Evolutionary conservation across 331 rosid species (phyloP), one percentile per base, ranked within the genome.

Genomic region (Quercus phellos): DNA sequence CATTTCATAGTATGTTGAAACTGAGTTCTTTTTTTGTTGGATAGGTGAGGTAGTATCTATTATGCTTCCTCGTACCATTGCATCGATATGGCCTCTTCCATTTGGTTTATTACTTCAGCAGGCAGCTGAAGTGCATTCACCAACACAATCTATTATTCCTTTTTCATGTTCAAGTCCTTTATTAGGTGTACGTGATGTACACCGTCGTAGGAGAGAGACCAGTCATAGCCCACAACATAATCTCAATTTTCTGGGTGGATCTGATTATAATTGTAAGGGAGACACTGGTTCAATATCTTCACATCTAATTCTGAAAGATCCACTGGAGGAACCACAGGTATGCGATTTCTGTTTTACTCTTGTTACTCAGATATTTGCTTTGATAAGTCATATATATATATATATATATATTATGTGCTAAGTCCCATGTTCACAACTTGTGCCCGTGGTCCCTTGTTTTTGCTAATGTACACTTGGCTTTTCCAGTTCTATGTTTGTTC

Each of bases 51-150:
- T 94, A 68, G 89, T 89, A 26, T 87, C 97, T 38, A 75, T 90
- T 71, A 95, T 87, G 26, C 87, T 92, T 51, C 84, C 91, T 17
- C 89, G 81, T 17, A 81, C 91, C 70, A 70, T 92, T 72, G 68
- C 87, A 56, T 90, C 96, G 1, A 91, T 94, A 85, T 94, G 97
- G 99, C 82, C 99, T 60, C 91, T 94, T 81, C 97, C 99, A 55
- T 94, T 88, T 88, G 99, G 97, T 86, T 85, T 94, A 77, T 75
- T 94, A 72, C 89, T 94, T 73, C 95, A 90, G 86, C 99, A 90
- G 74, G 90, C 90, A 70, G 85, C 85, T 79, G 92, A 90, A 72
- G 74, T 83, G 79, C 83, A 74, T 84, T 80, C 88, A 50, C 60
- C 85, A n/a, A 74, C 86, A 4, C 83, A 75, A 24, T 24, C 26